Base-by-base conservation (phyloP, 768 basidiomycete species). In the Lenzites betulinus region DNA sequence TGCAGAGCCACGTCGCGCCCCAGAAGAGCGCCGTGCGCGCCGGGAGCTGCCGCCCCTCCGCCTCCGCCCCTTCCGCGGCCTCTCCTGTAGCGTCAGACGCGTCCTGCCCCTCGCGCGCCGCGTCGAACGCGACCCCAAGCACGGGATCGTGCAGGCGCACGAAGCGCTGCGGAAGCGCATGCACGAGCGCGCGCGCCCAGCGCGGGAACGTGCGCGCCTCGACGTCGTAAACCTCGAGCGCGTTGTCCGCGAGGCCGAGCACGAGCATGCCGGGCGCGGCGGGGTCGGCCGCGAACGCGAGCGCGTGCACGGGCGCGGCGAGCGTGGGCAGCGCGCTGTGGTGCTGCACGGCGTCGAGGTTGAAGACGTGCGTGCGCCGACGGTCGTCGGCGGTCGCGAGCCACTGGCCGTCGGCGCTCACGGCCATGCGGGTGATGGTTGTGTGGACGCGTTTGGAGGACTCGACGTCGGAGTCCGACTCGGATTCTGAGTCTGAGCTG, bases 381-480 rank as follows among this genome's bases (percentile, higher is more conserved):
- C 76, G 80, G 64, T 83, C 82, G 68, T 94, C 91, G 0, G 89
- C 83, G 6, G 90, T 85, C 2, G 87, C 93, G 20, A 94, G 79
- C 92, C 92, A 95, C 71, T 97, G 93, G 11, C 95, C 93, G 73
- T 98, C 95, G 2, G 84, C 80, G 68, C 90, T 93, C 33, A 92
- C 78, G 13, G 88, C 83, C 67, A 92, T 78, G 56, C 85, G 83
- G 25, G 81, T 77, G 51, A 92, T 78, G 57, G 74, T 81, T 28
- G 83, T 80, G 33, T 59, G 51, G 36, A 77, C 67, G 38, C 64
- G 35, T 36, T 59, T 56, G 13, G 47, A 26, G 50, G 49, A 58
- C 36, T 51, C 49, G 48, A 50, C 60, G 49, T 67, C 51, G 7
- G 67, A 63, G 33, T 58, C 64, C 41, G 39, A 26, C 50, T 70